Percentiles rank a stretch among this genome's conserved stretches.
Evolutionary conservation across 148 eudicot genomes (phyloP).

Genomic region (Chenopodium formosanum): DNA sequence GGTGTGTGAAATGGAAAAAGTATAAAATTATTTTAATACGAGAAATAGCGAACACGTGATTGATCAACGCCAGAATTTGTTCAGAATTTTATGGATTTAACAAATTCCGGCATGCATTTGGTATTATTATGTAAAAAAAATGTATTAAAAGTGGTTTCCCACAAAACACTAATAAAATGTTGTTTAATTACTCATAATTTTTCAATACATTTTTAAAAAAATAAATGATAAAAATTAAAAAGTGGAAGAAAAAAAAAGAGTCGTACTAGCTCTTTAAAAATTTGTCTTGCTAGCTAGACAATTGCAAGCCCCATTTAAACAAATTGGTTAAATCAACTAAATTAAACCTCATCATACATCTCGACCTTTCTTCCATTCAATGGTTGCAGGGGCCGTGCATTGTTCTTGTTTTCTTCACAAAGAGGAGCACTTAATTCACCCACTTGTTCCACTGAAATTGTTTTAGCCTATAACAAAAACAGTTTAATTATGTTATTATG

Average conservation of each 20-base stretch:
- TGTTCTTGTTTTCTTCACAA: conserved; percentile 40
- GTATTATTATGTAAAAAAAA: no score
- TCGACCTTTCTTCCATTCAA: conserved; percentile 55
- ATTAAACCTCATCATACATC: conserved; percentile 34
- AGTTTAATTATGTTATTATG: no score
- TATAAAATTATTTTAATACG: no score
- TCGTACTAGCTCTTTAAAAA: not conserved
- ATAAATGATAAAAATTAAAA: not conserved
- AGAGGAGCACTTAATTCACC: conserved; percentile 45
- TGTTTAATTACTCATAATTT: not conserved
- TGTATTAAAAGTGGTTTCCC: not conserved
- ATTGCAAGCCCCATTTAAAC: not conserved
- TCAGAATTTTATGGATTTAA: no score
- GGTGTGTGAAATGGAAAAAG: no score
- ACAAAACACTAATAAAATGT: not conserved
- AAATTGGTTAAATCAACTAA: not conserved
- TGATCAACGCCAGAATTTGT: no score
- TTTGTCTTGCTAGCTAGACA: not conserved
- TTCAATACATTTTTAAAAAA: no score
- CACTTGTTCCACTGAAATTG: conserved; percentile 50
- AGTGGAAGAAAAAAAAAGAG: not conserved
- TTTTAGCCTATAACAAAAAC: conserved; percentile 32
- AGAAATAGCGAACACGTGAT: no score
- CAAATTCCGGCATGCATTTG: no score
- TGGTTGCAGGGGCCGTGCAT: conserved; percentile 62